Evolutionary conservation across 345 rosid genomes (phyloP), one percentile per base, ranked within the genome.

Genomic region (Ceriops zippeliana): DNA sequence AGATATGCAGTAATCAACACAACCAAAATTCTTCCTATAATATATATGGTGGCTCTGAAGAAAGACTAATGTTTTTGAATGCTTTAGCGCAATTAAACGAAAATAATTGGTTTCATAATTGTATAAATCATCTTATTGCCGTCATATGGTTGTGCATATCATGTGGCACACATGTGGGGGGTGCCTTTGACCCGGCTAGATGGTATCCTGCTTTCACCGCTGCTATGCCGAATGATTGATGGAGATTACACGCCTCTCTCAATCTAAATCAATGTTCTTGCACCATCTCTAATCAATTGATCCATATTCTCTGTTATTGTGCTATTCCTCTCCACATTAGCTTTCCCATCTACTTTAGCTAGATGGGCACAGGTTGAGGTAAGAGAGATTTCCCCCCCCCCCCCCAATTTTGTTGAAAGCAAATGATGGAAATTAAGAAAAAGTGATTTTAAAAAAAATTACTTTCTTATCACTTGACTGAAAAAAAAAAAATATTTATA

Each of bases 151-250:
- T 15, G 32, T 57, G 61, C 57, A 54, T 54, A n/a, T 56, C 74
- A 63, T 32, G 57, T 68, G 64, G 71, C 42, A 49, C 47, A n/a
- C 63, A 38, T 62, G 69, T 71, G 69, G 57, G 57, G 26, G 57
- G 53, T 63, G 69, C 63, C 32, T 42, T 63, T 63, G 69, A 57
- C 63, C 47, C 17, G 28, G 42, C 38, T 58, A 4, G 32, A 2
- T 17, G 21, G 30, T 21, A 31, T 35, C 54, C 22, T 54, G n/a
- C 38, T 26, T 3, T 4, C 54, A 35, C 35, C 22, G 0, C 47
- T 27, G 47, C n/a, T 13, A 1, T 0, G 7, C 2, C 15, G 4
- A 3, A 13, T 28, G 0, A 15, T 11, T 17, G 75, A 42, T 57
- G 51, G 65, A 21, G 57, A 58, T 57, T 56, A 57, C 42, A 64